phyloP scores from a whole-genome alignment of 2,329 filamentous ascomycete species.

The Bisporella sp. region DNA sequence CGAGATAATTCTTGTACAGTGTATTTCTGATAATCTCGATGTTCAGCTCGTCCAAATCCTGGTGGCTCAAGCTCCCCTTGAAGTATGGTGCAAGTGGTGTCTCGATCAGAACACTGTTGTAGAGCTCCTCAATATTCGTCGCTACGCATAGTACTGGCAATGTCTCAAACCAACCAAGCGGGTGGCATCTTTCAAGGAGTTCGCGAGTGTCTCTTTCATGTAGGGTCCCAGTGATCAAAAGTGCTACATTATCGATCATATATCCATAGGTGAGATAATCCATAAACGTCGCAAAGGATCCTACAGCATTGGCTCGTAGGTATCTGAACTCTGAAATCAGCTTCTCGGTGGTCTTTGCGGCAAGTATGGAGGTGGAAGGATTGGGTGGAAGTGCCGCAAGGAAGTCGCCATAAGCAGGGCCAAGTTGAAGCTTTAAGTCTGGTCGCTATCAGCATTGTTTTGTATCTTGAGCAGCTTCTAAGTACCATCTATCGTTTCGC shows the following conservation, averaged over 20 bases:
- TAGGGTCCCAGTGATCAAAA: slow-evolving; percentile 94
- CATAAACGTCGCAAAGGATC: slow-evolving; percentile 89
- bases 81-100: slow-evolving; percentile 95
- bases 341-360: slow-evolving; percentile 94
- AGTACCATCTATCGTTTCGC: slow-evolving; percentile 92
- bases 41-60: slow-evolving; percentile 96
- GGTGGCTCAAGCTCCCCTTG: slow-evolving; percentile 91
- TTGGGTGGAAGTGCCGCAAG: slow-evolving; percentile 90
- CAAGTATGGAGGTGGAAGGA: slow-evolving; percentile 90
- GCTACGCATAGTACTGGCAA: slow-evolving; percentile 97
- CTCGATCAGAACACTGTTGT: slow-evolving; percentile 96
- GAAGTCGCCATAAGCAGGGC: slow-evolving; percentile 94
- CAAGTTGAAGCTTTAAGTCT: slow-evolving; percentile 98
- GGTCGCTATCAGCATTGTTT: slow-evolving; percentile 10
- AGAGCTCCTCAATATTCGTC: slow-evolving; percentile 96
- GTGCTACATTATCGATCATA: slow-evolving; percentile 99
- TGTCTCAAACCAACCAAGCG: slow-evolving; percentile 97
- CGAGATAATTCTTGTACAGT: slow-evolving; percentile 98
- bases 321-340: slow-evolving; percentile 97
- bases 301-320: slow-evolving; percentile 86
- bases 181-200: slow-evolving; percentile 90
- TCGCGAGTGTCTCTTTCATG: slow-evolving; percentile 97
- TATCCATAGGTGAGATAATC: slow-evolving; percentile 98
- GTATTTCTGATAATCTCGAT: slow-evolving; percentile 99
- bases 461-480: not conserved